Evolutionary conservation across 495 filamentous ascomycete genomes (phyloP).

Genomic region (Extremus antarcticus): DNA sequence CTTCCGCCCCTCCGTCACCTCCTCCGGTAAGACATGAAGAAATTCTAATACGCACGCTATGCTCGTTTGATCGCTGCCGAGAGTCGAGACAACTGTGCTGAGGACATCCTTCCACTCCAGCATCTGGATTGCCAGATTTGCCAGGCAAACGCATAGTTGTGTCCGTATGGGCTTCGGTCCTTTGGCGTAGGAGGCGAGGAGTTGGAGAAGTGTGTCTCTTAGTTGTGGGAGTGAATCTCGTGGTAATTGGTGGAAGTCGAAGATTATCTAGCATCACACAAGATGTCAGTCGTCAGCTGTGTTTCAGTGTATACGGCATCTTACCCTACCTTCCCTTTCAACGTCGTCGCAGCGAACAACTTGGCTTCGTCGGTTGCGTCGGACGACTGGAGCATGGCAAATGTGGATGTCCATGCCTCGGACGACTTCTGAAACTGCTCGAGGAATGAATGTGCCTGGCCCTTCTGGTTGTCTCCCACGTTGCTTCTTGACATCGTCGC

Average conservation of each 20-base stretch:
- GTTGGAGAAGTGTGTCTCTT: constrained; percentile 67
- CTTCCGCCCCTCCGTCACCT: constrained; percentile 98
- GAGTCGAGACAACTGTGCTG: constrained; percentile 59
- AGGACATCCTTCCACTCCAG: constrained; percentile 90
- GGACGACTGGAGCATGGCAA: constrained; percentile 69
- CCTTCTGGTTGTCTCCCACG: constrained; percentile 71
- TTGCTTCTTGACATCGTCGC: constrained; percentile 73
- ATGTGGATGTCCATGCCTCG: constrained; percentile 81
- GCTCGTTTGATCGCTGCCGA: constrained; percentile 66
- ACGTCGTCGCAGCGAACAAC: constrained; percentile 88
- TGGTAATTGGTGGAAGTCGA: constrained; percentile 77
- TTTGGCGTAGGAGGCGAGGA: constrained; percentile 64
- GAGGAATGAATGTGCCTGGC: constrained; percentile 78
- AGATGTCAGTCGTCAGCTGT: not conserved
- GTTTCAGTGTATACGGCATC: not conserved
- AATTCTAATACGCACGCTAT: constrained; percentile 86
- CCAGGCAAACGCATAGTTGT: constrained; percentile 89
- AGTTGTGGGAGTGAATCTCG: constrained; percentile 60
- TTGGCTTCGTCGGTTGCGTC: constrained; percentile 68
- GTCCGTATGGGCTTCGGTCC: constrained; percentile 87
- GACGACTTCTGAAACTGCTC: constrained; percentile 97
- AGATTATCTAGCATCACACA: constrained; percentile 51
- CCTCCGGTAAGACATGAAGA: constrained; percentile 89
- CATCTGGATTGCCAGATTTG: constrained; percentile 93
- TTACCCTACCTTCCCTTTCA: constrained; percentile 85